phyloP scores from a whole-genome alignment of 2,329 filamentous ascomycete genomes.

The Elsinoe batatas region DNA sequence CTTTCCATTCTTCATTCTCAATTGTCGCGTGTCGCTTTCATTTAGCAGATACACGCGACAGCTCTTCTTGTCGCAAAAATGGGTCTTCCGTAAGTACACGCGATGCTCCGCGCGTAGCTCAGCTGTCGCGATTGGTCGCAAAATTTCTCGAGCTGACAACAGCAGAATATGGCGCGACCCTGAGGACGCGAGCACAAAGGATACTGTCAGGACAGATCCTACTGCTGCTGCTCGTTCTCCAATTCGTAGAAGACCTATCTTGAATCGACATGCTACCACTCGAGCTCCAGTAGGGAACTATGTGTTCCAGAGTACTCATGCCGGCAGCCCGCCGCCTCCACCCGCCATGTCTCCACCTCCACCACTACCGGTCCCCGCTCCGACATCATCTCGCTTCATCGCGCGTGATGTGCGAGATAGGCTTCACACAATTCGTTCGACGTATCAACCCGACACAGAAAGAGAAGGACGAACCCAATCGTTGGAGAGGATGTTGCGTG shows the following conservation, averaged over 20 bases:
- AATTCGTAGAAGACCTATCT: slow-evolving; percentile 41
- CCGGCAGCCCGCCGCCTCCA: slow-evolving; percentile 21
- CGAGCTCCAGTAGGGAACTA: slow-evolving; percentile 11
- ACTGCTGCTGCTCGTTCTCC: slow-evolving; percentile 45
- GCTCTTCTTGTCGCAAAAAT: neutral
- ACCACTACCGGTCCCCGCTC: slow-evolving; percentile 21
- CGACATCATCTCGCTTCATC: neutral
- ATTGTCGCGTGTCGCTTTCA: slow-evolving; percentile 12
- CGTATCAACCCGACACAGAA: neutral
- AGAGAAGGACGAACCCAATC: neutral
- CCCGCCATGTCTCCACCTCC: slow-evolving; percentile 21
- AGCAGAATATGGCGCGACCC: slow-evolving; percentile 47
- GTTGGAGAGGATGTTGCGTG: neutral
- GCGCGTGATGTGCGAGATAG: neutral
- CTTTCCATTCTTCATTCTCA: neutral
- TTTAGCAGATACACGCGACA: slow-evolving; percentile 12
- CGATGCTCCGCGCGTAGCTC: slow-evolving; percentile 9
- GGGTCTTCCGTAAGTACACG: slow-evolving; percentile 12
- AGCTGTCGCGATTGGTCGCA: slow-evolving; percentile 4
- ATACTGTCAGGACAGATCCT: slow-evolving; percentile 42
- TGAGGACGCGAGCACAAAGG: slow-evolving; percentile 33
- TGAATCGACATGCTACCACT: slow-evolving; percentile 21
- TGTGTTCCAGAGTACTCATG: neutral
- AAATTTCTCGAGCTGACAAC: slow-evolving; percentile 5
- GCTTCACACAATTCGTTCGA: neutral